phyloP scores from a whole-genome alignment of 129 eudicot species.

The Saussurea involucrata region DNA sequence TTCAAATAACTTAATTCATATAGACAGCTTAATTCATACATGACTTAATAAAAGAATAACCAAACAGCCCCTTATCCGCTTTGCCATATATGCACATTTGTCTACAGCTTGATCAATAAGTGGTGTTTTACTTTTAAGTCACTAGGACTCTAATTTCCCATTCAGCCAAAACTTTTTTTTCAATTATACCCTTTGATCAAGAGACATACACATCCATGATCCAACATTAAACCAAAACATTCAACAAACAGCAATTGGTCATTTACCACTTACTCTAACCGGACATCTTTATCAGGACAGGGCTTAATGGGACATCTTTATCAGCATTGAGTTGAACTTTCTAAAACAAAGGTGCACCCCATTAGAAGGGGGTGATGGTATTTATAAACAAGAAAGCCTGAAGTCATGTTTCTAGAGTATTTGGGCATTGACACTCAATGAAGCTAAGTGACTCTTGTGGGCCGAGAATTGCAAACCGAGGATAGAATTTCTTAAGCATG shows the following conservation, averaged over 20 bases:
- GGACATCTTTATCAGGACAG: not conserved
- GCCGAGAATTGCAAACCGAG: not conserved
- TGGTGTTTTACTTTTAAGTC: not conserved
- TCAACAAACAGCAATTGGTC: not conserved
- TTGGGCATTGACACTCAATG: not conserved
- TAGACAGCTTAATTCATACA: not conserved
- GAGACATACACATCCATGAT: not conserved
- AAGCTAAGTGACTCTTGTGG: not conserved
- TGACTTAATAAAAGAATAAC: not conserved
- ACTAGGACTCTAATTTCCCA: not conserved
- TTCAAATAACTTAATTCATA: not conserved
- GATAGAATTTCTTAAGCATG: not conserved
- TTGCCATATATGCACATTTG: not conserved
- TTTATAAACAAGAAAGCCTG: not conserved
- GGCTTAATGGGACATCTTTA: not conserved
- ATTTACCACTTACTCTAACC: not conserved
- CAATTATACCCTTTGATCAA: not conserved
- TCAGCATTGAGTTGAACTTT: not conserved
- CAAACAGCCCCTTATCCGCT: not conserved
- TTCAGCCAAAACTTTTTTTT: not conserved
- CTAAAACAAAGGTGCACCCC: not conserved
- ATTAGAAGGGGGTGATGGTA: not conserved
- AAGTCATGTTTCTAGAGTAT: not conserved
- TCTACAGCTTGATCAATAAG: not conserved
- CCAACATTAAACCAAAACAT: not conserved